phyloP scores from a whole-genome alignment of 23 red algal genomes.

The Gracilariopsis chorda region DNA sequence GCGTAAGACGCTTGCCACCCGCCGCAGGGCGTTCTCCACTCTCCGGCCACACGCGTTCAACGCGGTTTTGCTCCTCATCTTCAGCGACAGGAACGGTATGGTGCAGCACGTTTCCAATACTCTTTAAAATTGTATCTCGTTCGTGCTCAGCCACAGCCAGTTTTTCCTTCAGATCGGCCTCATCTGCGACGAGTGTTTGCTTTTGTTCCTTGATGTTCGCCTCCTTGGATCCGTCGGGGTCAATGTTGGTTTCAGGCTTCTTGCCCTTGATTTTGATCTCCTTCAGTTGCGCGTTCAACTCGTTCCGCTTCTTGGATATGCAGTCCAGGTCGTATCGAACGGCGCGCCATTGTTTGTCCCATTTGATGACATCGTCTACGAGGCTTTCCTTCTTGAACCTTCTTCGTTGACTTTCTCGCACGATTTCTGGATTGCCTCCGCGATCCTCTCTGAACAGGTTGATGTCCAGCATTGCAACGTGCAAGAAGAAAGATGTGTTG shows the following conservation, averaged over 20 bases:
- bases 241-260: conserved; percentile 49
- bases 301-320: conserved; percentile 58
- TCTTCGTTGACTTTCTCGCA: conserved; percentile 91
- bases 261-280: conserved; percentile 75
- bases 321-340: conserved; percentile 72
- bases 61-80: conserved; percentile 88
- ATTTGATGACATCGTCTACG: conserved; percentile 79
- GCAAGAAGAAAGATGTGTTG: too few relatives aligned
- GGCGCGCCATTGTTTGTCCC: conserved; percentile 79
- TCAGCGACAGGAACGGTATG: conserved; percentile 77
- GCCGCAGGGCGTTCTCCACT: conserved; percentile 39
- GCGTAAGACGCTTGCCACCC: conserved; percentile 62
- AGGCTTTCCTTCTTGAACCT: conserved; percentile 70
- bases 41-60: conserved; percentile 81
- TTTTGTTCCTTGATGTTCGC: conserved; percentile 61
- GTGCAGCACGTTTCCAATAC: conserved; percentile 90
- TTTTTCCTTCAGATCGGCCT: conserved; percentile 43
- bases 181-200: conserved; percentile 5
- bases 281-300: conserved; percentile 78
- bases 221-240: conserved; percentile 58
- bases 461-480: conserved; percentile 97
- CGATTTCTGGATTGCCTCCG: conserved; percentile 86
- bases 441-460: conserved; percentile 92
- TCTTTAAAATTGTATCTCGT: conserved; percentile 74
- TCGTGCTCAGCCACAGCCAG: conserved; percentile 48